phyloP scores from a whole-genome alignment of 306 rosid genomes.

The Cicer bijugum region DNA sequence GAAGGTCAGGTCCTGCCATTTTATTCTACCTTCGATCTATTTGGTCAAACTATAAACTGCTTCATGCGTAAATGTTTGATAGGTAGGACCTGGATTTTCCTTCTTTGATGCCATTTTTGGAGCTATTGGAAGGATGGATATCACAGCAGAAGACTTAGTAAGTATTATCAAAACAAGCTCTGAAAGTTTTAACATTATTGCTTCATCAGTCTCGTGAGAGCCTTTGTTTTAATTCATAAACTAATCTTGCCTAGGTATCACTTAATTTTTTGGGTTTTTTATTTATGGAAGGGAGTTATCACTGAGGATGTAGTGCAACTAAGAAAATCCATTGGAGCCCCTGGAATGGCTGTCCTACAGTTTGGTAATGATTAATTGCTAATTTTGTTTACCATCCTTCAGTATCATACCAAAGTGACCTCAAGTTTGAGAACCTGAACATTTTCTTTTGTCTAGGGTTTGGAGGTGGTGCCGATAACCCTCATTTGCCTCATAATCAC shows the following conservation, averaged over 20 bases:
- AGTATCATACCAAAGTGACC: slow-evolving; percentile 25
- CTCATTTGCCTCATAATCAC: slow-evolving; percentile 97
- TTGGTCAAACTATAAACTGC: slow-evolving; percentile 41
- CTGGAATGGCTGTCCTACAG: slow-evolving; percentile 99
- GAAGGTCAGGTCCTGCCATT: slow-evolving; percentile 68
- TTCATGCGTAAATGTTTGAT: slow-evolving; percentile 53
- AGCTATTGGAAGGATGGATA: slow-evolving; percentile 77
- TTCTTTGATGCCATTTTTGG: slow-evolving; percentile 74
- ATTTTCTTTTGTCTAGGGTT: slow-evolving; percentile 56
- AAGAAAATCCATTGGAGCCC: slow-evolving; percentile 86
- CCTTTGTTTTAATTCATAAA: slow-evolving; percentile 30
- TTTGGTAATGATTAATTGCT: slow-evolving; percentile 64
- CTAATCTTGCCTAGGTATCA: neutral
- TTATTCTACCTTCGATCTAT: slow-evolving; percentile 38
- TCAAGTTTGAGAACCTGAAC: slow-evolving; percentile 19
- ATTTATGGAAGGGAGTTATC: slow-evolving; percentile 81
- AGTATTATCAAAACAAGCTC: slow-evolving; percentile 39
- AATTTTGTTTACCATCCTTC: slow-evolving; percentile 34
- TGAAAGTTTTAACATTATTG: slow-evolving; percentile 1
- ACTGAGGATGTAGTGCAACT: slow-evolving; percentile 91
- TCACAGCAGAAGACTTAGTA: slow-evolving; percentile 96
- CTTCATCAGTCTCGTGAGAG: neutral
- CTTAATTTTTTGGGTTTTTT: slow-evolving; percentile 28
- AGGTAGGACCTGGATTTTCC: slow-evolving; percentile 94
- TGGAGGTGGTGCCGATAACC: slow-evolving; percentile 80